Percentiles rank a stretch among this genome's conserved stretches.
Conservation (phyloP, 768 basidiomycete genomes). For the Rhodotorula babjevae region DNA sequence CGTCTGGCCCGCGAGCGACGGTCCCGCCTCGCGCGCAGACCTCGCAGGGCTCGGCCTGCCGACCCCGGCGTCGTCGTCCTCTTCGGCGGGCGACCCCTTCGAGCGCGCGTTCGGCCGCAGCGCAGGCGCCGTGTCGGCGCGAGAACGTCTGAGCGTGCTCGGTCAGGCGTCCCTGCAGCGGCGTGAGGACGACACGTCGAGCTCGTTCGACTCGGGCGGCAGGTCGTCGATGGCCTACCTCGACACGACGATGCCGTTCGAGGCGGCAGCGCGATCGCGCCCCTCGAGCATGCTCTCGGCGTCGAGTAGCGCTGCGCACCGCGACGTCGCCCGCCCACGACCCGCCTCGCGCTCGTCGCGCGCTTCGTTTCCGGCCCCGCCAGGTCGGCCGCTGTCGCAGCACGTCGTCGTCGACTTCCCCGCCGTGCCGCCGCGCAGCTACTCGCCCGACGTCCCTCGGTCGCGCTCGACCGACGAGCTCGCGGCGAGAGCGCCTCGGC, state of each 20-base stretch:
- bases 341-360: too few species aligned
- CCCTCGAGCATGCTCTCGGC: background rate
- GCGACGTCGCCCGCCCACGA: too few species aligned
- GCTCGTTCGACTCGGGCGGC: background rate
- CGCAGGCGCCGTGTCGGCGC: too few species aligned
- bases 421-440: background rate
- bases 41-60: slow-evolving; percentile 9
- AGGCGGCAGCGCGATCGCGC: background rate
- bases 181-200: background rate
- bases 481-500: background rate
- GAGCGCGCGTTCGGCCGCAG: background rate
- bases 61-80: background rate
- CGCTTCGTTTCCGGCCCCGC: background rate
- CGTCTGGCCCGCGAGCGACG: background rate
- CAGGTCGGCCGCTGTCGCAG: background rate
- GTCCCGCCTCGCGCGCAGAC: background rate
- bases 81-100: background rate
- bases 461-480: background rate
- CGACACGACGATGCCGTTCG: background rate
- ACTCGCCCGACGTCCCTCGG: background rate
- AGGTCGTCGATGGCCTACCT: too few species aligned
- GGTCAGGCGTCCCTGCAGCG: background rate
- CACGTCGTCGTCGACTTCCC: background rate
- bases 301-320: too few species aligned
- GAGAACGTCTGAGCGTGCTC: background rate